Conservation (phyloP, 495 filamentous ascomycete species). For the Saxophila tyrrhenica region DNA sequence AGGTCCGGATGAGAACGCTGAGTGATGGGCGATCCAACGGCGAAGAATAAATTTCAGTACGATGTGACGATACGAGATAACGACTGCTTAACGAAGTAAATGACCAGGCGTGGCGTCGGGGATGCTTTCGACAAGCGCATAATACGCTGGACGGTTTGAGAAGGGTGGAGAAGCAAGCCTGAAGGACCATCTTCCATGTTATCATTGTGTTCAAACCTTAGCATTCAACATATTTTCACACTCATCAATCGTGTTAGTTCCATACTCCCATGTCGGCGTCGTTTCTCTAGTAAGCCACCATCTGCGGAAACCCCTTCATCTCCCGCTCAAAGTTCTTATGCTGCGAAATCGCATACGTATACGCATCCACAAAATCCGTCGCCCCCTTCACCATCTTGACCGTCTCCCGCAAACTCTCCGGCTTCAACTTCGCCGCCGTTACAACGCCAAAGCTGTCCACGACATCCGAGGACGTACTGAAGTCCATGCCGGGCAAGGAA, state of each 20-base stretch:
- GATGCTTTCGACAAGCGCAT: too few species aligned
- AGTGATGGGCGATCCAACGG: background rate
- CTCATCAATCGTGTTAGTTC: background rate
- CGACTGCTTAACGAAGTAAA: background rate
- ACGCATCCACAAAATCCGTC: slow-evolving; percentile 54
- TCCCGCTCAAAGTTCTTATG: slow-evolving; percentile 64
- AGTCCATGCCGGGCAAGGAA: slow-evolving; percentile 41
- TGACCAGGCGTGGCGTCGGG: background rate
- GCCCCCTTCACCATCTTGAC: slow-evolving; percentile 50
- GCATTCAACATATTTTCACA: too few species aligned
- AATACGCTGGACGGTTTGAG: too few species aligned
- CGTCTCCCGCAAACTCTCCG: slow-evolving; percentile 45
- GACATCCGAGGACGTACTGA: slow-evolving; percentile 39
- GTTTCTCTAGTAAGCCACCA: slow-evolving; percentile 27
- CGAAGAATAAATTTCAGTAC: background rate
- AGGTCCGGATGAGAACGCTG: slow-evolving; percentile 1
- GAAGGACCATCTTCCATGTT: too few species aligned
- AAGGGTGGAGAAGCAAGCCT: too few species aligned
- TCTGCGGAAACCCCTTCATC: slow-evolving; percentile 47
- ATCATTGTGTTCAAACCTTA: too few species aligned
- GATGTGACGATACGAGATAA: background rate
- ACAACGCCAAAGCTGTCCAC: slow-evolving; percentile 63
- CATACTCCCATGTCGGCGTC: background rate
- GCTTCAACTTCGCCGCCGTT: slow-evolving; percentile 41
- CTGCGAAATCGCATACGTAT: slow-evolving; percentile 51